Base-by-base conservation (phyloP, 805 yeast species). In the Ogataea pignaliae region DNA sequence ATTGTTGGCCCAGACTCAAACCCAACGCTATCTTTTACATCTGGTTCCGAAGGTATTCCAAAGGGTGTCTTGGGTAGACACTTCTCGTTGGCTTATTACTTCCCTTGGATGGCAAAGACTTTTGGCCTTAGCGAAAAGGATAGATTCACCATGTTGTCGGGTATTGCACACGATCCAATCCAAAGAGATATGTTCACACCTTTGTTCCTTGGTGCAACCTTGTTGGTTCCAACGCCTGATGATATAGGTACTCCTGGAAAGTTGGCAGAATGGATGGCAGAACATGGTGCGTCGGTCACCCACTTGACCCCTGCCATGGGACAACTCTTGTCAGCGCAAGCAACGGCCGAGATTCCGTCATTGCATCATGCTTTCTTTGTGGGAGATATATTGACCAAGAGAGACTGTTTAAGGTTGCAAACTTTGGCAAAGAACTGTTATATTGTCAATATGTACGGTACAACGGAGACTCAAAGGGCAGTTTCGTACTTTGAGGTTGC, bases 261-360 rank as follows among this genome's bases (percentile, higher is more conserved):
- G 59, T 74, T 93, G 43, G 99, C 99, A 7, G 93, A 88, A 57
- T 93, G 99, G 99, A 90, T 93, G 96, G 79, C 83, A 30, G 81
- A 75, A 45, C 79, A 89, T 56, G 87, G 86, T 13, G 97, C 97
- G 26, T 84, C 97, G 2, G 97, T 93, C 1, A 93, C 99, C 1
- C 99, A 93, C 66, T 76, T 93, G 68, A 93, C 99, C 1, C 99
- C 99, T 4, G 99, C 99, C 6, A 93, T 95, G 99, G 99, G 99
- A 49, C 99, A 93, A 68, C 72, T 93, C 45, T 73, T 93, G 56
- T 85, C 96, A 48, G 97, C 98, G 5, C 97, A 93, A 70, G 99
- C 99, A 15, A 73, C 85, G 12, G 83, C 93, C 11, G 83, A 84
- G 44, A 85, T 93, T 62, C 91, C 96, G 21, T 60, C 80, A 3